phyloP scores from a whole-genome alignment of 192 early-diverging fungal species.

The Coemansia sp. region DNA sequence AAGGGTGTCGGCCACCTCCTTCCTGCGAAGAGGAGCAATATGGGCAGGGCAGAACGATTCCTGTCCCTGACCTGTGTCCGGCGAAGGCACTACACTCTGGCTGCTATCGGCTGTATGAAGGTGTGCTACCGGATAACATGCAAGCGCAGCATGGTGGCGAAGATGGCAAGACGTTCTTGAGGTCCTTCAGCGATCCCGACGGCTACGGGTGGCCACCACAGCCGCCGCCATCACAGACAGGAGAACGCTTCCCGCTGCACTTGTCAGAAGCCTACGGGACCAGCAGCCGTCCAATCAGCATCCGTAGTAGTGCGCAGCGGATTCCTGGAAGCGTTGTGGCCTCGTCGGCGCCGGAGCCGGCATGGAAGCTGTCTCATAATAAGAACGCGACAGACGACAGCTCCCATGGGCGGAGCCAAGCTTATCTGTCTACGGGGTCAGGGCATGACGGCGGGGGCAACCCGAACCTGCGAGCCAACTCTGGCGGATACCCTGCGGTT shows the following conservation, averaged over 20 bases:
- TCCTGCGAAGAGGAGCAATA: not conserved
- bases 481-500: not conserved
- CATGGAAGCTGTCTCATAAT: conserved; percentile 17
- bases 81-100: conserved; percentile 38
- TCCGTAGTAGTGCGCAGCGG: conserved; percentile 1
- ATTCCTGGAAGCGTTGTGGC: conserved; percentile 15
- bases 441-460: not conserved
- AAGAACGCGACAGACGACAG: conserved; percentile 6
- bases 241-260: conserved; percentile 12
- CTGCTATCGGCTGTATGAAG: conserved; percentile 53
- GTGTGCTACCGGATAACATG: conserved; percentile 15
- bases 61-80: conserved; percentile 16
- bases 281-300: conserved; percentile 11
- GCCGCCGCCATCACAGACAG: conserved; percentile 1
- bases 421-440: not conserved
- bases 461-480: not conserved
- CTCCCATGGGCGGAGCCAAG: not conserved
- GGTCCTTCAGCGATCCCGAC: conserved; percentile 19
- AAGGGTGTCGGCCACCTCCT: conserved; percentile 30
- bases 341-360: conserved; percentile 44
- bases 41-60: conserved; percentile 10
- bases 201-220: conserved; percentile 23
- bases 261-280: conserved; percentile 8
- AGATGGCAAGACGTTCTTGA: not conserved
- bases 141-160: conserved; percentile 8